Evolutionary conservation across 768 basidiomycete genomes (phyloP).

Genomic region (Lentinula sp.): DNA sequence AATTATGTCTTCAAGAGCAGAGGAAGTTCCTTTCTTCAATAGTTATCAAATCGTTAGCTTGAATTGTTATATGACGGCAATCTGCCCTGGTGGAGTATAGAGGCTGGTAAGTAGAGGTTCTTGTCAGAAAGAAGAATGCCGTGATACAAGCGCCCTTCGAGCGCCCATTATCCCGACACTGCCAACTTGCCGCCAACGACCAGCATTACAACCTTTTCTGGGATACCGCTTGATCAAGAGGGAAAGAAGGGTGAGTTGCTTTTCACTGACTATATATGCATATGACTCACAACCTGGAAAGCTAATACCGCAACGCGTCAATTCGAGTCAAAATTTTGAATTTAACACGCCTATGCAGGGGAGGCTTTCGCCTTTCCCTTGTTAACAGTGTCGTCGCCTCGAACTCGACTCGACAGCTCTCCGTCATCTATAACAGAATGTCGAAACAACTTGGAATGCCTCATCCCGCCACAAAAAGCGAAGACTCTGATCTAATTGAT

Average conservation of each 20-base stretch:
- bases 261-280: background rate
- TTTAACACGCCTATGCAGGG: background rate
- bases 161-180: no score
- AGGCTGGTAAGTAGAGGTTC: no score
- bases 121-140: no score
- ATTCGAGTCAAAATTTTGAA: background rate
- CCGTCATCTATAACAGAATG: background rate
- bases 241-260: no score
- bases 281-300: background rate
- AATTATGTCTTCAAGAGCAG: background rate
- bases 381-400: background rate
- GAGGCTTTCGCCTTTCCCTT: background rate
- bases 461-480: constrained; percentile 14
- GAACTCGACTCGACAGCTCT: background rate
- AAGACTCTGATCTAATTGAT: constrained; percentile 57
- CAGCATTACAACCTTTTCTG: background rate
- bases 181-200: background rate
- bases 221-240: background rate
- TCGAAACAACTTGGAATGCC: background rate
- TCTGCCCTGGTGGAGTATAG: no score
- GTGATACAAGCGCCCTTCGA: no score
- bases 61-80: background rate
- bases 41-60: no score
- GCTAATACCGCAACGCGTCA: background rate
- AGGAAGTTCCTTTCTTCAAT: no score